Conservation (phyloP, 2,329 filamentous ascomycete species). For the Fusarium sp. region DNA sequence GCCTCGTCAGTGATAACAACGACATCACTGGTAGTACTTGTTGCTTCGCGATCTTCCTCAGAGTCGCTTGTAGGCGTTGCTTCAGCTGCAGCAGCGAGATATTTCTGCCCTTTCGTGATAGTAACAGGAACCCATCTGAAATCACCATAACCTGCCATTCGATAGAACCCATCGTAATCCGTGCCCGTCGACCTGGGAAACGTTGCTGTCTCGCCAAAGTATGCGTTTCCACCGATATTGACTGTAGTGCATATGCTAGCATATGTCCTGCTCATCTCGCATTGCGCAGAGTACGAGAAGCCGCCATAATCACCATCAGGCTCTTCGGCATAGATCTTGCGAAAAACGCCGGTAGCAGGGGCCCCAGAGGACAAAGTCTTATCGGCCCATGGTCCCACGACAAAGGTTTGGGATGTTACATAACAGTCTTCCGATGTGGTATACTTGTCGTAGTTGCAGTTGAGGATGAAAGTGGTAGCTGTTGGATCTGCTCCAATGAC, state of each 20-base stretch:
- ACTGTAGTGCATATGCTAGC: not conserved
- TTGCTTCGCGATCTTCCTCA: not conserved
- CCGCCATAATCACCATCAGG: not conserved
- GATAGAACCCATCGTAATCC: not conserved
- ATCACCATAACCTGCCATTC: not conserved
- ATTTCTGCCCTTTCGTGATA: not conserved
- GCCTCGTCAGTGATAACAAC: not conserved
- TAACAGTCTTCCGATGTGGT: not conserved
- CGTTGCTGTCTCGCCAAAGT: not conserved
- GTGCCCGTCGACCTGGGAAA: not conserved
- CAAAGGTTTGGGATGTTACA: not conserved
- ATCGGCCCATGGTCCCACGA: slow-evolving; percentile 14
- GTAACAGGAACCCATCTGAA: not conserved
- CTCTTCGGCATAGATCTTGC: not conserved
- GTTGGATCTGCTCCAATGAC: not conserved
- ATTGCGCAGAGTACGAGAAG: not conserved
- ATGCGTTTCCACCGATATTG: not conserved
- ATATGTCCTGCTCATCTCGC: not conserved
- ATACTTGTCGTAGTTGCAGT: not conserved
- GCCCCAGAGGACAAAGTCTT: slow-evolving; percentile 1
- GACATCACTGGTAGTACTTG: not conserved
- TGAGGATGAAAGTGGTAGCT: not conserved
- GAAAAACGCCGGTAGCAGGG: slow-evolving; percentile 6
- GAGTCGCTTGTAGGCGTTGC: not conserved
- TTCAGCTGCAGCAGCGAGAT: not conserved